Evolutionary conservation across 2,329 filamentous ascomycete species (phyloP).

Genomic region (Fusarium graminum): DNA sequence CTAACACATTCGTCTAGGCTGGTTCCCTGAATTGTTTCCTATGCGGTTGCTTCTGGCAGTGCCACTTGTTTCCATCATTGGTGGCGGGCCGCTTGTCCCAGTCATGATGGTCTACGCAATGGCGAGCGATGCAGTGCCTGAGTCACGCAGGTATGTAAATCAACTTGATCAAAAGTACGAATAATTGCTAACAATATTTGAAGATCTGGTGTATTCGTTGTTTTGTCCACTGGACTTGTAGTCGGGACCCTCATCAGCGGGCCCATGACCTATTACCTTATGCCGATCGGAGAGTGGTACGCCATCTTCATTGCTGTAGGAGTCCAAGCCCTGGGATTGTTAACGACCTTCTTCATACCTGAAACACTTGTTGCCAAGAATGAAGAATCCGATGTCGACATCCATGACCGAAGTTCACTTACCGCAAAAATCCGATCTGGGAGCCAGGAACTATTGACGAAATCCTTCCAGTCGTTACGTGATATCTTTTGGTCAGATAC

Average conservation of each 20-base stretch:
- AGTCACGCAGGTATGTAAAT: conserved; percentile 5
- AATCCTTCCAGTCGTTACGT: neutral
- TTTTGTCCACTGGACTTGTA: conserved; percentile 4
- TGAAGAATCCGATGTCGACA: neutral
- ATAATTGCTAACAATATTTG: neutral
- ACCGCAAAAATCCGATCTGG: neutral
- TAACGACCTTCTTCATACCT: neutral
- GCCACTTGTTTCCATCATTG: neutral
- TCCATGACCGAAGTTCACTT: neutral
- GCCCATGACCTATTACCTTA: neutral
- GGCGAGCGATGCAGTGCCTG: conserved; percentile 1
- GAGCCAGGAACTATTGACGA: neutral
- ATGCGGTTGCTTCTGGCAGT: neutral
- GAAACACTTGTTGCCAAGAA: neutral
- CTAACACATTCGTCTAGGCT: neutral
- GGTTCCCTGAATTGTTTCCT: neutral
- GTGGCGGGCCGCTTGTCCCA: conserved; percentile 5
- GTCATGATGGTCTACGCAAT: conserved; percentile 13
- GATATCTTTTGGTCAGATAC: neutral
- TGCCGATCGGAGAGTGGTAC: conserved; percentile 4
- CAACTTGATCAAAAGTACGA: neutral
- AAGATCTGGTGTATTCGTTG: conserved; percentile 6
- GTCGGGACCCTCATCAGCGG: conserved; percentile 8
- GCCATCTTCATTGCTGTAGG: neutral
- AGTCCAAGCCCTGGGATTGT: neutral